These are phyloP conservation scores for Ogataea saltuana DNA, from an alignment of 805 yeast genomes.

Conservation along the genomic window DNA sequence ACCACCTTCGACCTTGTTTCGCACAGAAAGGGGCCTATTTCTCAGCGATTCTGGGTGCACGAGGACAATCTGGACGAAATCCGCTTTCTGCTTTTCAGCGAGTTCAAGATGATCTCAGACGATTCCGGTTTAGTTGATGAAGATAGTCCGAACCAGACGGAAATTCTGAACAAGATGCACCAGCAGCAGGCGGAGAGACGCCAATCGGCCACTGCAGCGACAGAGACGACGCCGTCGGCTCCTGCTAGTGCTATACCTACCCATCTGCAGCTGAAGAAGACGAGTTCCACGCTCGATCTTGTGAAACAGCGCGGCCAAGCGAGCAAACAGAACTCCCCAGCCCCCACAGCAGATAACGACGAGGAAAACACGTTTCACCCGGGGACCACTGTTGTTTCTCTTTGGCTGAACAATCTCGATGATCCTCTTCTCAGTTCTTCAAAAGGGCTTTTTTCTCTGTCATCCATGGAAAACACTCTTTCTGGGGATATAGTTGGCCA, in stretches of 20 bases:
- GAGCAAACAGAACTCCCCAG: no score
- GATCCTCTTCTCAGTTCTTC: conserved; percentile 28
- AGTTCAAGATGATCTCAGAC: conserved; percentile 40
- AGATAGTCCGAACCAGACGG: conserved; percentile 10
- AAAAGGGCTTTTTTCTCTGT: conserved; percentile 22
- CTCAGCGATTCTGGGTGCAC: conserved; percentile 55
- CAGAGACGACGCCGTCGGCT: no score
- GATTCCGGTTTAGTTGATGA: conserved; percentile 33
- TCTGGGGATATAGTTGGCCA: conserved; percentile 23
- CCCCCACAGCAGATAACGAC: no score
- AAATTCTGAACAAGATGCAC: conserved; percentile 1
- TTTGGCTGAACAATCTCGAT: conserved; percentile 34
- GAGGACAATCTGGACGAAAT: conserved; percentile 58
- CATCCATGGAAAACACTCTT: conserved; percentile 13
- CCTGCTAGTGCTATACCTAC: no score
- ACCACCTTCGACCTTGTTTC: conserved; percentile 40
- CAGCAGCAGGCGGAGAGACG: no score
- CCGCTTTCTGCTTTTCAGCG: conserved; percentile 46
- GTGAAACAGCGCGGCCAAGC: background rate
- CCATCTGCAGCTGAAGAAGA: conserved; percentile 16
- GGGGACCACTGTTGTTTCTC: conserved; percentile 27
- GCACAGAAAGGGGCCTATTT: conserved; percentile 37
- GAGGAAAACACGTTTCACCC: conserved; percentile 29
- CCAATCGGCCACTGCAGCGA: no score
- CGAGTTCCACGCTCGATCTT: conserved; percentile 16